Evolutionary conservation across 371 early-diverging fungal species (phyloP), one percentile per base, ranked within the genome.

Genomic region (Mortierella sp.): DNA sequence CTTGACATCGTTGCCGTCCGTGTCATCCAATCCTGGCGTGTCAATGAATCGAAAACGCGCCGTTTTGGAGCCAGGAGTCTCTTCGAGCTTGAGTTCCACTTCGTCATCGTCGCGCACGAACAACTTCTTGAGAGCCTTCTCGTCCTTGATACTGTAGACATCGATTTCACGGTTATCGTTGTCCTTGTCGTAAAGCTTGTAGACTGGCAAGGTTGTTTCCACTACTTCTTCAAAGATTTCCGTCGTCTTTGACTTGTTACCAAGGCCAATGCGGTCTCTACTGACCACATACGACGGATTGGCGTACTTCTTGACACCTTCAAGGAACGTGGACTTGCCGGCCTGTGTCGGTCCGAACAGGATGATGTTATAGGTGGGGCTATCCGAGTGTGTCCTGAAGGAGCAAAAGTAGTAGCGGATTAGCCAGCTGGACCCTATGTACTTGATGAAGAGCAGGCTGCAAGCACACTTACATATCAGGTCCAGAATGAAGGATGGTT

Each of bases 281-380:
- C 37, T 31, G 52, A 60, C 17, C 12, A 10, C 29, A 43, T 47
- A 51, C 10, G 17, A 25, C 12, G 60, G 60, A 43, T 60, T 39
- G 44, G 60, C 60, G 44, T 60, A 60, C 2, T n/a, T 3, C 21
- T 21, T 40, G 24, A 54, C 19, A 2, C 16, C 12, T 39, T 62
- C 53, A 25, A 62, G 21, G n/a, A 62, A 54, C 2, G 54, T 54
- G 39, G 47, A 39, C n/a, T 62, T 62, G 39, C 62, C 62, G 3
- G 62, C 41, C 28, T 62, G 62, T 4, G 62, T 48, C 54, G 31
- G 53, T 0, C 62, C 62, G 14, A 62, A 37, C 9, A 62, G n/a
- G 12, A 62, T 27, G 16, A 62, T 54, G 25, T 62, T 62, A 50
- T 50, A 58, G n/a, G n/a, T n/a, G n/a, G n/a, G n/a, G n/a, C n/a